Evolutionary conservation across 2,329 filamentous ascomycete species (phyloP), one percentile per base, ranked within the genome.

Genomic region (Akanthomyces uredinophilus): DNA sequence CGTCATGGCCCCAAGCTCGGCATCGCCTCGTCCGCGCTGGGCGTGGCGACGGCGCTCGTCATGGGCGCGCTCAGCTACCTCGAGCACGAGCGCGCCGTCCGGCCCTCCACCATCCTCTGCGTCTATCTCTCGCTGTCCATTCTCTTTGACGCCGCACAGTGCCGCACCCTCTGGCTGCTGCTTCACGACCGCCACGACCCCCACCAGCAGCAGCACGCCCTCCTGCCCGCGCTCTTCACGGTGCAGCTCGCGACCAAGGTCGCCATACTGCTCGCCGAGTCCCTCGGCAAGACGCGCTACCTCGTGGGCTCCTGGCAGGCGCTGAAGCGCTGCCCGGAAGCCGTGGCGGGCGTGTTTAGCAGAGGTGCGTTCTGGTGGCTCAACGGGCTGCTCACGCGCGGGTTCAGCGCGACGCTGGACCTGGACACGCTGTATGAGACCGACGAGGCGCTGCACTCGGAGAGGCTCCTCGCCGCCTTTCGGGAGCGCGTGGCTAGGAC

Each of bases 51-150:
- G 11, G 66, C 68, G 6, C 29, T 73, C 24, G 64, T 63, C 18
- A 54, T 74, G 37, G 55, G 61, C 5, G 51, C 66, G 0, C 64
- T 75, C 18, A 75, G 72, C 4, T 74, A 70, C 58, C 24, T 65
- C 2, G 72, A 76, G 54, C 74, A 77, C 58, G 63, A 60, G 66
- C 75, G 65, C 35, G 69, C 73, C 11, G 68, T 71, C 0, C 69
- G 77, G 3, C 78, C 78, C 1, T 80, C 78, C 0, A 67, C 75
- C 1, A 59, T 79, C 3, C 65, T 80, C 24, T 71, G 66, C 20
- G 65, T 66, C 29, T 80, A 75, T 52, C 65, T 80, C 10, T 68
- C 75, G 22, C 59, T 77, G 20, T 74, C 75, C 8, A 64, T 75
- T 1, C 66, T 79, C 2, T 69, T 78, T 29, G 78, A 79, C 44